phyloP scores from a whole-genome alignment of 2,329 filamentous ascomycete genomes.

The Phyllosticta capitalensis region DNA sequence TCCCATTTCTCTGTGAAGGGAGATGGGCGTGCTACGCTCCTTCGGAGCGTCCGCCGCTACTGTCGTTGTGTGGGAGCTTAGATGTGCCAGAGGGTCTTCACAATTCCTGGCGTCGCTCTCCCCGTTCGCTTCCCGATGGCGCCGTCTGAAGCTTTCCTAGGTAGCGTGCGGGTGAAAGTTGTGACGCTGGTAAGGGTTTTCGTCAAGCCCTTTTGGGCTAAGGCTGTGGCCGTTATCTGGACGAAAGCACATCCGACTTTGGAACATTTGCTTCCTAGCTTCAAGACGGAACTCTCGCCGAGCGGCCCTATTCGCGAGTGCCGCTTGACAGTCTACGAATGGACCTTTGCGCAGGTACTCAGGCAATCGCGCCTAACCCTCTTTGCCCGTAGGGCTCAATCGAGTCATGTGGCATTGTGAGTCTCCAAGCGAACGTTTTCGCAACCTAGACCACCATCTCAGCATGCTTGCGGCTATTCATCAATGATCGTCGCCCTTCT shows the following conservation, averaged over 20 bases:
- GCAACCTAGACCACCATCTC: conserved; percentile 4
- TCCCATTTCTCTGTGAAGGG: conserved; percentile 6
- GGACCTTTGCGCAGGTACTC: neutral
- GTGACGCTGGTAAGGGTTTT: conserved; percentile 1
- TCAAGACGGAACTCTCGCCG: conserved; percentile 1
- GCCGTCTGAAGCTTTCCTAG: neutral
- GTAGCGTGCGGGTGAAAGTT: conserved; percentile 5
- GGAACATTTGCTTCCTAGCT: conserved; percentile 8
- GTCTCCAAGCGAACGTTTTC: conserved; percentile 9
- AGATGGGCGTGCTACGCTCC: conserved; percentile 5
- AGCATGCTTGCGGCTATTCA: neutral
- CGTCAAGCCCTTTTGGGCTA: neutral
- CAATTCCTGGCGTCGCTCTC: neutral
- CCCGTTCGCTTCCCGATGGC: conserved; percentile 1
- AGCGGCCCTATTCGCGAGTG: neutral
- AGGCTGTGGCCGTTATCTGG: conserved; percentile 1
- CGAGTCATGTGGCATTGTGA: neutral
- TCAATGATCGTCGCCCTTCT: neutral
- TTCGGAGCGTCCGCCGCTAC: conserved; percentile 7
- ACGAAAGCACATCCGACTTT: conserved; percentile 9
- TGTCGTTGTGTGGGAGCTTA: neutral
- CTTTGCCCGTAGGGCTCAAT: conserved; percentile 1
- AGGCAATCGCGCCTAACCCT: neutral
- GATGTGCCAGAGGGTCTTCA: neutral
- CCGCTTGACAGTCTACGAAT: neutral